These are phyloP conservation scores for Crithidia sp. DNA, from an alignment of 208 protist species.

Conservation along the genomic window DNA sequence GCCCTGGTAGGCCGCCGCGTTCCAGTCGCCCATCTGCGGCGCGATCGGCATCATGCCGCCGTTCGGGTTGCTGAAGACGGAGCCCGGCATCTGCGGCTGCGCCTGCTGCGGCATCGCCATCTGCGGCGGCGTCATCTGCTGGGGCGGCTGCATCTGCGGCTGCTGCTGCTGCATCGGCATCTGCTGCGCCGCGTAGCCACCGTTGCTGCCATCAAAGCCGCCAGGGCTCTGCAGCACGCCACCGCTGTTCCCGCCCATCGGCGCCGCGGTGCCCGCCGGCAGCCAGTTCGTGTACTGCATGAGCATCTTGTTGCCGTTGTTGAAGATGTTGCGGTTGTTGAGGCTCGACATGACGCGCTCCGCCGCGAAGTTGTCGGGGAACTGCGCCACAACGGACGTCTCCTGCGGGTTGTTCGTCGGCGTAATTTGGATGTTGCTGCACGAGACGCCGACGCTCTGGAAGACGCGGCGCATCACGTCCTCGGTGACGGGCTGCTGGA, in stretches of 20 bases:
- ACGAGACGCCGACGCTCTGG: constrained; percentile 70
- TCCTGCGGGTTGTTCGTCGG: constrained; percentile 66
- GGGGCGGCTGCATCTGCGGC: constrained; percentile 31
- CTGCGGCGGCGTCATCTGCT: constrained; percentile 6
- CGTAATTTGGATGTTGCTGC: constrained; percentile 60
- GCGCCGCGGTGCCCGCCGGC: constrained; percentile 23
- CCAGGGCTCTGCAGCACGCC: constrained; percentile 25
- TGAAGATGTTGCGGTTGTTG: constrained; percentile 90
- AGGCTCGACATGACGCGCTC: constrained; percentile 69
- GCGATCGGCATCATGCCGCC: constrained; percentile 26
- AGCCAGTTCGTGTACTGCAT: constrained; percentile 69
- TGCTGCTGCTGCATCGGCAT: constrained; percentile 5
- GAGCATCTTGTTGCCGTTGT: constrained; percentile 87
- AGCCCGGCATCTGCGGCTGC: constrained; percentile 5
- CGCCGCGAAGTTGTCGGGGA: constrained; percentile 61
- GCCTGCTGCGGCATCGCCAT: constrained; percentile 22
- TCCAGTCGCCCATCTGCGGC: constrained; percentile 34
- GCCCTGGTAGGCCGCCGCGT: constrained; percentile 24
- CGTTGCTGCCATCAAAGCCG: constrained; percentile 17
- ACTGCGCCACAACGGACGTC: constrained; percentile 76
- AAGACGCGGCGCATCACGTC: constrained; percentile 89
- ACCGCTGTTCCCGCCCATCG: constrained; percentile 26
- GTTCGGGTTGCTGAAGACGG: constrained; percentile 36
- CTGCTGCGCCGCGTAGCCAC: constrained; percentile 18
- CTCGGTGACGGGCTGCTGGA: constrained; percentile 84